Conservation (phyloP, 495 filamentous ascomycete genomes). For the Aspergillus ellipticus region DNA sequence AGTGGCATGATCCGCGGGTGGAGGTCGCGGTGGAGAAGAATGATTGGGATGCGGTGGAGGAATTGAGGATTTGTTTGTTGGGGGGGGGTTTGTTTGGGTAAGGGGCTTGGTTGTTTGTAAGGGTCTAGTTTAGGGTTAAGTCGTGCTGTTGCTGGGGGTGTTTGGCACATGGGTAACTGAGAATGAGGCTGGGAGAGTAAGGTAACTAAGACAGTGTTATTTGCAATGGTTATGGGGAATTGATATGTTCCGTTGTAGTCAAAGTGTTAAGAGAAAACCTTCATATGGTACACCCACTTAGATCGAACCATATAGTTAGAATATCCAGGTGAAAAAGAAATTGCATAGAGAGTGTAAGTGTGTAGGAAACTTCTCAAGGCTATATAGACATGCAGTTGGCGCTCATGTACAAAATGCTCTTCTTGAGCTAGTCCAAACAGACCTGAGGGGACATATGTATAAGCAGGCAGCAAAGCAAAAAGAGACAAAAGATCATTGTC, state of each 20-base stretch:
- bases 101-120: too few species aligned
- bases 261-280: too few species aligned
- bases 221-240: too few species aligned
- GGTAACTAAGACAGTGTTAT: too few species aligned
- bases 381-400: constrained; percentile 30
- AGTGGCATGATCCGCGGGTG: constrained; percentile 20
- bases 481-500: constrained; percentile 8
- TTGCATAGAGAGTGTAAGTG: background rate
- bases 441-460: background rate
- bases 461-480: constrained; percentile 8
- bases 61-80: constrained; percentile 15
- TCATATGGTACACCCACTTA: too few species aligned
- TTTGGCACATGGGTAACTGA: too few species aligned
- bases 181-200: too few species aligned
- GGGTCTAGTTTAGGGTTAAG: too few species aligned
- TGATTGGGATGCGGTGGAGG: constrained; percentile 19
- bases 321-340: background rate
- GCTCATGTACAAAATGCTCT: constrained; percentile 29
- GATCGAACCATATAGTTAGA: too few species aligned
- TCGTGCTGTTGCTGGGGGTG: too few species aligned
- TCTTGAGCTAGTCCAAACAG: background rate
- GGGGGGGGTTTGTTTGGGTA: constrained; percentile 8
- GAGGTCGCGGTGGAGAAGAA: constrained; percentile 19
- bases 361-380: background rate
- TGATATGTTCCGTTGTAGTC: too few species aligned